Evolutionary conservation across 805 yeast species (phyloP).

Genomic region (Komagataella pseudopastoris): DNA sequence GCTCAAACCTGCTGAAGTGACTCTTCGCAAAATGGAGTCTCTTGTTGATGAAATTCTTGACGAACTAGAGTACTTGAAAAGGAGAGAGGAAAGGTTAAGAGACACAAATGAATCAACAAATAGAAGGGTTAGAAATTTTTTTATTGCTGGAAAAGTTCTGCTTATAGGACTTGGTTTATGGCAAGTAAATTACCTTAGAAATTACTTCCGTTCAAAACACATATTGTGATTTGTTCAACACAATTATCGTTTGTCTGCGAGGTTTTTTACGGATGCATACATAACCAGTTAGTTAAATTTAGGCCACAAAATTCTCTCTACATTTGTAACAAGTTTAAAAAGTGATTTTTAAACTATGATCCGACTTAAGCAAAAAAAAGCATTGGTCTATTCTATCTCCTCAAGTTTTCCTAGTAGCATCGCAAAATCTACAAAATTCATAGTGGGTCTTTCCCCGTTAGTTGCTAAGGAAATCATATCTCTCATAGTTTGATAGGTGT

Average conservation of each 20-base stretch:
- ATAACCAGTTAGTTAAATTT: neutral
- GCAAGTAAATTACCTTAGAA: slow-evolving; percentile 87
- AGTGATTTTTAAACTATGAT: neutral
- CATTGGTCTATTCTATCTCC: slow-evolving; percentile 13
- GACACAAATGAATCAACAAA: slow-evolving; percentile 96
- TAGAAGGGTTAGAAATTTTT: slow-evolving; percentile 81
- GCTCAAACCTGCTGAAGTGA: slow-evolving; percentile 85
- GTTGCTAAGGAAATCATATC: slow-evolving; percentile 33
- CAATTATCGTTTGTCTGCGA: neutral
- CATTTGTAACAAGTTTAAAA: neutral
- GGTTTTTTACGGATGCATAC: neutral
- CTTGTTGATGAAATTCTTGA: slow-evolving; percentile 66
- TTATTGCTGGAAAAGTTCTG: slow-evolving; percentile 51
- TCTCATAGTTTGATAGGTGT: slow-evolving; percentile 14
- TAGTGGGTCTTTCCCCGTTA: slow-evolving; percentile 18
- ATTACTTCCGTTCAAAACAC: slow-evolving; percentile 81
- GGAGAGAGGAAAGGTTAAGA: slow-evolving; percentile 85
- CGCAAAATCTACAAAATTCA: slow-evolving; percentile 33
- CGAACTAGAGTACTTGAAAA: slow-evolving; percentile 73
- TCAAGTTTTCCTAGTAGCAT: slow-evolving; percentile 35
- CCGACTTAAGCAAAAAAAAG: neutral
- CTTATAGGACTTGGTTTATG: slow-evolving; percentile 75
- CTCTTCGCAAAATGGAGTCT: slow-evolving; percentile 77
- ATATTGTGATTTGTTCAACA: slow-evolving; percentile 30
- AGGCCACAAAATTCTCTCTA: neutral